Evolutionary conservation across 768 basidiomycete species (phyloP).

Genomic region (Sutorius australiensis): DNA sequence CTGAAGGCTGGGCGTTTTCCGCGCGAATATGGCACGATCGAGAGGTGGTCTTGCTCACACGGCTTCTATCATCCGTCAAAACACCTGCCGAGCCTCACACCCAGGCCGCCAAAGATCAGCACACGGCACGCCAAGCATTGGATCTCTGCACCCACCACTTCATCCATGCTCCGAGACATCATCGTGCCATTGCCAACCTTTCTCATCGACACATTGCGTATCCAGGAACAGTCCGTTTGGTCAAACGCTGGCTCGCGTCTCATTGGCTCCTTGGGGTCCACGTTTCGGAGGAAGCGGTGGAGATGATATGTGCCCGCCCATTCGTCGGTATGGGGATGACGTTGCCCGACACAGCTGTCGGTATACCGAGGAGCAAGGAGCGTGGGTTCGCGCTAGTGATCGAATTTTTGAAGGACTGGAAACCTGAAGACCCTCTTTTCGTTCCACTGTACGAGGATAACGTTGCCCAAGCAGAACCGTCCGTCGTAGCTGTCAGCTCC

Average conservation of each 20-base stretch:
- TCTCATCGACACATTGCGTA: conserved; percentile 78
- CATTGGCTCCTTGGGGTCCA: conserved; percentile 83
- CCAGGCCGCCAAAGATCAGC: conserved; percentile 39
- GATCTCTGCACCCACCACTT: conserved; percentile 67
- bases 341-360: conserved; percentile 35
- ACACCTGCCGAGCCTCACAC: neutral
- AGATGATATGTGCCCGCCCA: conserved; percentile 76
- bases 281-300: conserved; percentile 74
- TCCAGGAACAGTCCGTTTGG: conserved; percentile 78
- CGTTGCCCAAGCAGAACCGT: conserved; percentile 3
- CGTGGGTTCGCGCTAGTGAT: conserved; percentile 76
- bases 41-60: conserved; percentile 74
- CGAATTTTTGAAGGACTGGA: conserved; percentile 75
- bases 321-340: conserved; percentile 54
- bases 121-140: conserved; percentile 53
- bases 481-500: conserved; percentile 29
- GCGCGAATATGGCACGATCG: conserved; percentile 84
- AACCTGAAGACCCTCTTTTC: conserved; percentile 69
- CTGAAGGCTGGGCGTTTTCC: conserved; percentile 84
- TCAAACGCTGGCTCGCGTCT: conserved; percentile 89
- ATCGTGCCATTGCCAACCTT: conserved; percentile 74
- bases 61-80: conserved; percentile 49
- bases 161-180: conserved; percentile 78
- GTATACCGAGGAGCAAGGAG: conserved; percentile 71
- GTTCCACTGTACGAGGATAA: conserved; percentile 62